These are phyloP conservation scores for Solanum etuberosum DNA, from an alignment of 257 asterid genomes.

Conservation along the genomic window DNA sequence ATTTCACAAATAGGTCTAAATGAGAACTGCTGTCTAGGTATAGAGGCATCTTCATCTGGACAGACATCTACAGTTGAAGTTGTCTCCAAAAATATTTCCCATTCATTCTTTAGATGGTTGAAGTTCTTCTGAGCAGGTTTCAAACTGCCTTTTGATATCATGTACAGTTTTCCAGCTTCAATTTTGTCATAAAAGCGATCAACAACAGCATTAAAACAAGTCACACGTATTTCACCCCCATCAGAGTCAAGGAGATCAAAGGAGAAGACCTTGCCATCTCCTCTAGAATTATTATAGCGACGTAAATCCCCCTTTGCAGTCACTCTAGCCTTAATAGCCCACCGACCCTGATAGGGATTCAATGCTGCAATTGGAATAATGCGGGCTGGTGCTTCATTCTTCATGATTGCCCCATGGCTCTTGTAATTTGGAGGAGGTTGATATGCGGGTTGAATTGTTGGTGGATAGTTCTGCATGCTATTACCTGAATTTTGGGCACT, in stretches of 20 bases:
- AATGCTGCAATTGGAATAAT: constrained; percentile 82
- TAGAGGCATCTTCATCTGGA: constrained; percentile 77
- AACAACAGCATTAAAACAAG: constrained; percentile 86
- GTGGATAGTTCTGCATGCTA: constrained; percentile 45
- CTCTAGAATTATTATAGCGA: constrained; percentile 86
- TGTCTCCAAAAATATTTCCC: constrained; percentile 79
- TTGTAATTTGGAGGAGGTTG: constrained; percentile 91
- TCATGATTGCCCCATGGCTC: constrained; percentile 73
- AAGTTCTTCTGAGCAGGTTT: constrained; percentile 94
- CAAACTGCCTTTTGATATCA: constrained; percentile 81
- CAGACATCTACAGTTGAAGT: constrained; percentile 69
- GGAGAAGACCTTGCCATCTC: constrained; percentile 95
- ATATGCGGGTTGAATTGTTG: constrained; percentile 75
- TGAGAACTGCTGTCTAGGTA: constrained; percentile 78
- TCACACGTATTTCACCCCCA: constrained; percentile 90
- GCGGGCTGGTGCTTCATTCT: constrained; percentile 93
- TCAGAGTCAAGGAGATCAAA: constrained; percentile 93
- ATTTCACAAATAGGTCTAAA: constrained; percentile 73
- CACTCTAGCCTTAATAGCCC: constrained; percentile 98
- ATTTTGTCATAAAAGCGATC: constrained; percentile 69
- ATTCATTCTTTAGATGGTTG: constrained; percentile 92
- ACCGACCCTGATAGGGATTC: constrained; percentile 96
- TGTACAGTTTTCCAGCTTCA: constrained; percentile 76
- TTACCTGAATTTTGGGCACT: constrained; percentile 24
- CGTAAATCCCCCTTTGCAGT: constrained; percentile 91